Conservation (phyloP, 129 eudicot genomes). For the Flaveria ramosissima region DNA sequence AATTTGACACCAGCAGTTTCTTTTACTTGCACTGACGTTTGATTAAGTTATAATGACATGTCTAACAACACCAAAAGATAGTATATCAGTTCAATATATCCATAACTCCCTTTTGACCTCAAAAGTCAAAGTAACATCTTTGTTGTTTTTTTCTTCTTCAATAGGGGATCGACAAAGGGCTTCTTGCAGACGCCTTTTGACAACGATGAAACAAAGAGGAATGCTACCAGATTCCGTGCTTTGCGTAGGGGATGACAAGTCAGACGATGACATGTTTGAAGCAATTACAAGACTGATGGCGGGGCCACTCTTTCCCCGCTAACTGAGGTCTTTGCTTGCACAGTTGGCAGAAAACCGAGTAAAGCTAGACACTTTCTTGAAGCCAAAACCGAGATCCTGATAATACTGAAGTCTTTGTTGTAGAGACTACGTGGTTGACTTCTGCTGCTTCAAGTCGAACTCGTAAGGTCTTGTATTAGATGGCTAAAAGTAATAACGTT, state of each 20-base stretch:
- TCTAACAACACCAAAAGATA: neutral
- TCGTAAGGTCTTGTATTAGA: neutral
- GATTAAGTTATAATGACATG: too few species aligned
- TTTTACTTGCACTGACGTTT: too few species aligned
- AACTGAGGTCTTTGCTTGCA: conserved; percentile 59
- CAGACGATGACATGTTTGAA: conserved; percentile 91
- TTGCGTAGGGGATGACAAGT: conserved; percentile 83
- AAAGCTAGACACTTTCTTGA: conserved; percentile 81
- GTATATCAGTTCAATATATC: neutral
- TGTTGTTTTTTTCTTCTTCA: neutral
- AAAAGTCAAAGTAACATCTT: neutral
- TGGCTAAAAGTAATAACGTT: neutral
- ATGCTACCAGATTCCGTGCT: conserved; percentile 79
- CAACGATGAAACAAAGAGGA: conserved; percentile 57
- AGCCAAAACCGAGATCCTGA: conserved; percentile 59
- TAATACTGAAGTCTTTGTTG: conserved; percentile 39
- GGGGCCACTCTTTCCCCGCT: conserved; percentile 60
- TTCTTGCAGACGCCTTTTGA: conserved; percentile 64
- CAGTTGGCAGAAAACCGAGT: conserved; percentile 85
- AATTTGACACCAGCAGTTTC: too few species aligned
- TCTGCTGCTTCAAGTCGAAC: neutral
- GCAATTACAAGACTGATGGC: conserved; percentile 61
- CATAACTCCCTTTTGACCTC: neutral
- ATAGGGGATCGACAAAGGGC: conserved; percentile 85
- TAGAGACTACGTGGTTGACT: neutral